Base-by-base conservation (phyloP, 2,329 filamentous ascomycete genomes). In the Allantophomopsis lycopodina region DNA sequence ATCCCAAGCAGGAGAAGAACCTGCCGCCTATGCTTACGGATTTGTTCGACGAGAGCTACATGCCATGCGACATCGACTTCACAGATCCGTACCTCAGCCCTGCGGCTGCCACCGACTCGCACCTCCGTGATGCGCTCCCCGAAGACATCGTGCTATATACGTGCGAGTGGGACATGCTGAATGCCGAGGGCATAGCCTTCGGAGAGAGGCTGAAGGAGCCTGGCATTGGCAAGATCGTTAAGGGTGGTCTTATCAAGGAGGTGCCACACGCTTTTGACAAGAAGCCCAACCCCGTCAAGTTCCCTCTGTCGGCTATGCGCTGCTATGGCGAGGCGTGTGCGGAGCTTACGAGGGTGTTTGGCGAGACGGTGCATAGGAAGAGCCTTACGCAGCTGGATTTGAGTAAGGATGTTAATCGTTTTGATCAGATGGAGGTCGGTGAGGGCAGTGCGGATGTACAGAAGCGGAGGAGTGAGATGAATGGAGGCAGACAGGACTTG, bases 191-290 rank as follows among this genome's bases (percentile, higher is more conserved):
- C 10, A 61, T 79, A 43, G 62, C 65, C 4, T 79, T 87, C 45
- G 68, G 73, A 10, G 64, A 74, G 38, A 64, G 79, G 15, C 55
- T 86, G 7, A 55, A 62, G 36, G 52, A 57, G 1, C 37, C 51
- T 7, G 61, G 63, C 1, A 55, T 74, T 5, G 61, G 61, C 17
- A 80, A 78, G 57, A 63, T 64, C 7, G 69, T 81, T 1, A 59
- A 63, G 38, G 78, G 76, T 48, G 67, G 66, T 18, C 69, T 76
- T 57, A 65, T 81, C 2, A 59, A 63, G 3, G 71, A 64, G 2
- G 75, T 76, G 16, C 65, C 68, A 20, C 77, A 81, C 51, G 76
- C 68, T 0, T 82, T 77, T 68, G 77, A 82, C 49, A 82, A 81
- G 57, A 69, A 69, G 20, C 74, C 76, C 1, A 79, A 77, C 49